Base-by-base conservation (phyloP, 2,329 filamentous ascomycete genomes). In the Colletotrichum sp. region DNA sequence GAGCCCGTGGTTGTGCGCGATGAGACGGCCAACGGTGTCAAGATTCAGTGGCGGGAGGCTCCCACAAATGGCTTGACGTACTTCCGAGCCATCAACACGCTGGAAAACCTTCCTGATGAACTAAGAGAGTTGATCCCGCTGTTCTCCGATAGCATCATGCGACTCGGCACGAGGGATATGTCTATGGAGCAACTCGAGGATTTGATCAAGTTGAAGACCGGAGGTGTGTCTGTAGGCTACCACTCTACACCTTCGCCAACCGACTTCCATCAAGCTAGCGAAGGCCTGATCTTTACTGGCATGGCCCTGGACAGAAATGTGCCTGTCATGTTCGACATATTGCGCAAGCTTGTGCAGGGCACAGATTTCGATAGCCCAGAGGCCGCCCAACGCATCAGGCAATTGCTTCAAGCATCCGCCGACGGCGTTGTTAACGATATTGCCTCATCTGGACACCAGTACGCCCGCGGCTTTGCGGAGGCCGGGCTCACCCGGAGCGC, bases 31-130 rank as follows among this genome's bases (percentile, higher is more conserved):
- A 90, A 91, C 57, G 89, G 90, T 49, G 90, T 94, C 55, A 92
- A 93, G 62, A 92, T 97, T 6, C 95, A 98, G 80, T 98, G 96
- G 96, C 93, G 94, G 67, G 95, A 98, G 84, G 95, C 96, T 9
- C 95, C 95, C 3, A 99, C 97, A 0, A 99, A 99, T 80, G 97
- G 97, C 0, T 87, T 99, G 75, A 99, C 96, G 2, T 99, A 99
- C 83, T 98, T 99, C 88, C 93, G 96, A 75, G 96, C 95, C 5
- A 91, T 99, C 83, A 96, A 98, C 82, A 90, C 91, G 0, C 89
- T 99, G 71, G 90, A 95, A 60, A 92, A 94, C 76, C 87, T 99
- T 16, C 95, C 96, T 0, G 93, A 96, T 77, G 95, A 98, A 78
- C 89, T 99, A 68, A 92, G 97, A 68, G 89, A 95, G 79, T 88